Base-by-base conservation (phyloP, 139 green algal species). In the Limnomonas spitsbergensis region DNA sequence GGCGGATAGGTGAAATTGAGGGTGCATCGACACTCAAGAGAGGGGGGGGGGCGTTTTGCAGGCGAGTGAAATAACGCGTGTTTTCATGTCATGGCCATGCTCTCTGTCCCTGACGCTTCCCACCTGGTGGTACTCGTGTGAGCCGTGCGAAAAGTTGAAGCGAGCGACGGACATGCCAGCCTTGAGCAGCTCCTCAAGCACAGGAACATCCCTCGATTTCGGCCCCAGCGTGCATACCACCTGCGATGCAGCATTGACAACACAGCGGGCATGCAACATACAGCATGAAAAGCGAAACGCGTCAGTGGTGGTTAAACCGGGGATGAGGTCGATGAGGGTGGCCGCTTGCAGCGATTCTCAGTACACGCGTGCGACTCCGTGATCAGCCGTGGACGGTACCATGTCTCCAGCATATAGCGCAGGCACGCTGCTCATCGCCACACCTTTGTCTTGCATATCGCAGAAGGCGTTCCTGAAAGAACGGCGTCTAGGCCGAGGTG, bases 71-170 rank as follows among this genome's bases (percentile, higher is more conserved):
- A n/a, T n/a, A n/a, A n/a, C n/a, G n/a, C n/a, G n/a, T n/a, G n/a
- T n/a, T n/a, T n/a, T n/a, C n/a, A n/a, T n/a, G n/a, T n/a, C n/a
- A n/a, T n/a, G n/a, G n/a, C n/a, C n/a, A n/a, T n/a, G n/a, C n/a
- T n/a, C n/a, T n/a, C n/a, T n/a, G n/a, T n/a, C n/a, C n/a, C n/a
- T n/a, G n/a, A n/a, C n/a, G n/a, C n/a, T n/a, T n/a, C 70, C 9
- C 39, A 90, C 91, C 86, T 97, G 93, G 85, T 99, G 96, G 79
- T 99, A 99, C 34, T 98, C 93, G 75, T 97, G 92, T 1, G 88
- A 92, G 38, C 95, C 95, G 81, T 98, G 95, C 6, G 86, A 94
- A 84, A 98, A 98, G 85, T 98, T 98, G 90, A 98, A 98, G 72
- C 95, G 90, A 4, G 95, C 95, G 4, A 98, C 91, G 61, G 87